phyloP scores from a whole-genome alignment of 2,329 filamentous ascomycete genomes.

The Fusarium nurragi region DNA sequence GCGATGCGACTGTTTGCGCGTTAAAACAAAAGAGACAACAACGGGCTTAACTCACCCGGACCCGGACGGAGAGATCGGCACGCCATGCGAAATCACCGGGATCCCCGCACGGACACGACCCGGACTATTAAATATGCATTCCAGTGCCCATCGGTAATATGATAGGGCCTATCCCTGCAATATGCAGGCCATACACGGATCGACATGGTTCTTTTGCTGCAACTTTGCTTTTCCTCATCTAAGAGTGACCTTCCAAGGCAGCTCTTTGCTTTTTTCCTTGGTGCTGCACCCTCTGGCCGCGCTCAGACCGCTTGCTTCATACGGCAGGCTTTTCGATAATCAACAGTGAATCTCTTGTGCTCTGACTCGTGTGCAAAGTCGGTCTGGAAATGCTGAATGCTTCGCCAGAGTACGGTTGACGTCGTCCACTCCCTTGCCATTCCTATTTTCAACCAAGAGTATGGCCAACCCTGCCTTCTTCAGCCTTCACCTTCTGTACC shows the following conservation, averaged over 20 bases:
- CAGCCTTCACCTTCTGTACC: neutral
- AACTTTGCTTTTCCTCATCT: slow-evolving; percentile 34
- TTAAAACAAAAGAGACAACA: slow-evolving; percentile 33
- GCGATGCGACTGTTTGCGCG: slow-evolving; percentile 1
- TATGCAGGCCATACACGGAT: slow-evolving; percentile 36
- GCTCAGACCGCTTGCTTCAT: slow-evolving; percentile 31
- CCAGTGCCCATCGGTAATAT: neutral
- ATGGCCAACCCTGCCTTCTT: neutral
- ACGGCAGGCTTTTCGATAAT: neutral
- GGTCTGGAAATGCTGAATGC: slow-evolving; percentile 22
- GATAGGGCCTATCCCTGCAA: neutral
- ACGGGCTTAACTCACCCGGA: slow-evolving; percentile 27
- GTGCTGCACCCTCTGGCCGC: neutral
- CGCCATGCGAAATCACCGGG: slow-evolving; percentile 31
- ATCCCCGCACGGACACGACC: slow-evolving; percentile 30
- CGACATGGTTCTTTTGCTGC: slow-evolving; percentile 33
- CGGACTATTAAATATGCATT: slow-evolving; percentile 4
- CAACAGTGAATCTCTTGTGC: neutral
- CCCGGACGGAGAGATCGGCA: slow-evolving; percentile 29
- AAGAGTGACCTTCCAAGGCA: neutral
- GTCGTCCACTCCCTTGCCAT: neutral
- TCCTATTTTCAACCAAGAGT: no score
- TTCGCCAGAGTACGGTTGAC: neutral
- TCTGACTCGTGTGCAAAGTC: slow-evolving; percentile 29
- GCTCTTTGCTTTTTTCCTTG: slow-evolving; percentile 32